Evolutionary conservation across 2,329 filamentous ascomycete genomes (phyloP).

Genomic region (Camptophora hylomeconis): DNA sequence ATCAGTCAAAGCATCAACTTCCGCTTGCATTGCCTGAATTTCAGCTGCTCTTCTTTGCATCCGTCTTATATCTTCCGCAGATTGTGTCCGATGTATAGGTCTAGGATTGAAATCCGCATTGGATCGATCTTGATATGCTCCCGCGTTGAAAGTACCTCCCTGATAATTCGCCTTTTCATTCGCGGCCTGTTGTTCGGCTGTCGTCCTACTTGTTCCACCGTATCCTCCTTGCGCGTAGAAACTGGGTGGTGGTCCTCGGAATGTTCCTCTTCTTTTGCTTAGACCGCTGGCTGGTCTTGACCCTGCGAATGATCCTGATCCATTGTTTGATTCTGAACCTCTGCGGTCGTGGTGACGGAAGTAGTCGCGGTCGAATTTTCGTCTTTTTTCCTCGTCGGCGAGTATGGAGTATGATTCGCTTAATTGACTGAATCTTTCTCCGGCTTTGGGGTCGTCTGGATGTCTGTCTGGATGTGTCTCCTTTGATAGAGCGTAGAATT

Average conservation of each 20-base stretch:
- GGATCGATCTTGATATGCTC: constrained; percentile 24
- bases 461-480: constrained; percentile 87
- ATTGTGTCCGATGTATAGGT: constrained; percentile 62
- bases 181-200: constrained; percentile 27
- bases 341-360: constrained; percentile 33
- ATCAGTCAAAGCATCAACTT: constrained; percentile 25
- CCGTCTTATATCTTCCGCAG: constrained; percentile 43
- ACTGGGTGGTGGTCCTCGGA: constrained; percentile 74
- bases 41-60: constrained; percentile 29
- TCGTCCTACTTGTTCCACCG: constrained; percentile 48
- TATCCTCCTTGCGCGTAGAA: constrained; percentile 79
- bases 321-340: constrained; percentile 22
- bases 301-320: constrained; percentile 12
- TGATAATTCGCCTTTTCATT: constrained; percentile 3
- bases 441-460: constrained; percentile 57
- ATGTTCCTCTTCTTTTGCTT: constrained; percentile 60
- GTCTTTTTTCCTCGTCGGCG: constrained; percentile 58
- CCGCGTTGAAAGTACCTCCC: constrained; percentile 11
- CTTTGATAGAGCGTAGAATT: constrained; percentile 88
- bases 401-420: constrained; percentile 74
- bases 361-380: constrained; percentile 58
- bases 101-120: constrained; percentile 55
- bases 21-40: constrained; percentile 20
- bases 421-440: constrained; percentile 67
- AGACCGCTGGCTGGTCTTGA: constrained; percentile 64